A percentile compares a stretch with the other conserved stretches of the same genome.
Conservation (phyloP, 768 basidiomycete species). For the Pleurotus tuoliensis region DNA sequence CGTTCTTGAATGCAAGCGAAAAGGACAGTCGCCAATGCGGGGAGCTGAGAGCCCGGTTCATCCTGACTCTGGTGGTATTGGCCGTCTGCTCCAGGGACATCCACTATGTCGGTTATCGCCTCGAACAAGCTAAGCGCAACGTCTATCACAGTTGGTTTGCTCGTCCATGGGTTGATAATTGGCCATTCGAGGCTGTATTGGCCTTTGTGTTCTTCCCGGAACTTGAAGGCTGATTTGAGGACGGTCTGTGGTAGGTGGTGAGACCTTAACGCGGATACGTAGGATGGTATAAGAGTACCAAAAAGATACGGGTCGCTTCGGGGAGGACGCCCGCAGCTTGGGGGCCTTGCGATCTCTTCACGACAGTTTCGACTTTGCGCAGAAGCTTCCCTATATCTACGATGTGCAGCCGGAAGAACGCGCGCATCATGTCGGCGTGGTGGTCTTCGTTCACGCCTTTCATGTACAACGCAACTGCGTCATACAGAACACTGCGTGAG, state of each 20-base stretch:
- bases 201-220: slow-evolving; percentile 64
- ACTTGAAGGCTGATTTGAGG: slow-evolving; percentile 67
- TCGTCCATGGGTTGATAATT: slow-evolving; percentile 82
- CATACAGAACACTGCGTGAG: slow-evolving; percentile 61
- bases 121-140: slow-evolving; percentile 71
- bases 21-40: slow-evolving; percentile 58
- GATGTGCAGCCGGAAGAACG: slow-evolving; percentile 76
- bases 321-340: slow-evolving; percentile 42
- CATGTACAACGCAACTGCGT: slow-evolving; percentile 71
- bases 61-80: slow-evolving; percentile 19
- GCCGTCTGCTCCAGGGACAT: slow-evolving; percentile 28
- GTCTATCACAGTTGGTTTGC: slow-evolving; percentile 63
- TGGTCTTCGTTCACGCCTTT: slow-evolving; percentile 46
- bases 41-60: slow-evolving; percentile 52
- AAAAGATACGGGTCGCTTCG: slow-evolving; percentile 65
- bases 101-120: slow-evolving; percentile 47
- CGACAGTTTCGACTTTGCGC: slow-evolving; percentile 51
- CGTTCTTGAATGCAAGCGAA: slow-evolving; percentile 68
- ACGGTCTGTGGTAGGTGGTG: slow-evolving; percentile 47
- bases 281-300: slow-evolving; percentile 39
- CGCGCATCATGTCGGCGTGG: slow-evolving; percentile 74
- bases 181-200: slow-evolving; percentile 77
- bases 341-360: slow-evolving; percentile 28
- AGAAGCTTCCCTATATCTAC: slow-evolving; percentile 65
- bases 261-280: background rate